Conservation (phyloP, 257 asterid species). For the Penstemon eatonii region DNA sequence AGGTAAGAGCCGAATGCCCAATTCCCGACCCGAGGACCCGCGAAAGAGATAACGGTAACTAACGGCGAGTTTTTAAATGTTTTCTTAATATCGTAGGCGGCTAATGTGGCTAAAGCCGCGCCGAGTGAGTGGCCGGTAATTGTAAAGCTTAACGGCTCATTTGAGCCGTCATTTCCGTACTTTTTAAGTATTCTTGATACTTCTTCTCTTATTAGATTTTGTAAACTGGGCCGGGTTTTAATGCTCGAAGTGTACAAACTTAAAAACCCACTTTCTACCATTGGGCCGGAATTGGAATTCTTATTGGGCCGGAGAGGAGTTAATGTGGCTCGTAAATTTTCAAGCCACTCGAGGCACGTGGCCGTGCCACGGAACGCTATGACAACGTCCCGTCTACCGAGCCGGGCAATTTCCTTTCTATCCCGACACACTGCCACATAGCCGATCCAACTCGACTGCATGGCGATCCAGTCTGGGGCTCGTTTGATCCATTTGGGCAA, state of each 20-base stretch:
- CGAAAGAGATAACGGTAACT: slow-evolving; percentile 87
- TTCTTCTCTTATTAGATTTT: slow-evolving; percentile 48
- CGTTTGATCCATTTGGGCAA: slow-evolving; percentile 62
- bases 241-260: slow-evolving; percentile 70
- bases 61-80: slow-evolving; percentile 46
- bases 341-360: slow-evolving; percentile 83
- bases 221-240: slow-evolving; percentile 51
- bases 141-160: slow-evolving; percentile 69
- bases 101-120: slow-evolving; percentile 87
- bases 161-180: slow-evolving; percentile 32
- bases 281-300: slow-evolving; percentile 36
- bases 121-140: slow-evolving; percentile 95
- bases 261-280: slow-evolving; percentile 91
- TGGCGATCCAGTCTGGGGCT: slow-evolving; percentile 54
- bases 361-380: slow-evolving; percentile 87
- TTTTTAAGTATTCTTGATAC: slow-evolving; percentile 41
- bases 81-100: slow-evolving; percentile 73
- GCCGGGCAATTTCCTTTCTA: slow-evolving; percentile 54
- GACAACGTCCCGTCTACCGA: slow-evolving; percentile 87
- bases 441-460: slow-evolving; percentile 80
- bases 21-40: slow-evolving; percentile 94
- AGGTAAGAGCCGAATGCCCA: slow-evolving; percentile 58
- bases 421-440: slow-evolving; percentile 78
- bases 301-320: slow-evolving; percentile 37
- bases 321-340: slow-evolving; percentile 70